Percentiles rank a stretch among this genome's conserved stretches.
phyloP scores from a whole-genome alignment of 441 rosid genomes.

The Macaranga tanarius region DNA sequence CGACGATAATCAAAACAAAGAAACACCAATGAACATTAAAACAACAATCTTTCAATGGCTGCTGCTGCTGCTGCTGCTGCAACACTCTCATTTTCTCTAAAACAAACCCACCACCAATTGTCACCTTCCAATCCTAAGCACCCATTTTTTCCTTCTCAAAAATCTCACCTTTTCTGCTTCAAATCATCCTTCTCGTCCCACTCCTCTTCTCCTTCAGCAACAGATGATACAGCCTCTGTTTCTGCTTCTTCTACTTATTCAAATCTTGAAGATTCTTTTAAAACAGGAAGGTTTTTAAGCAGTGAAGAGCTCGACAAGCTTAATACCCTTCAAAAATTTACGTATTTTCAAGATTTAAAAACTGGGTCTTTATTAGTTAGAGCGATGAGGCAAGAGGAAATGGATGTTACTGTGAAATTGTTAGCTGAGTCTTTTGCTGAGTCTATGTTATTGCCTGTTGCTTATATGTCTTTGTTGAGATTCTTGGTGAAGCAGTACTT shows the following conservation, averaged over 20 bases:
- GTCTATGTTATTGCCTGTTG: slow-evolving; percentile 64
- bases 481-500: slow-evolving; percentile 80
- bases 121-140: slow-evolving; percentile 22
- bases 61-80: slow-evolving; percentile 65
- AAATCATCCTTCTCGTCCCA: slow-evolving; percentile 41
- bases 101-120: slow-evolving; percentile 27
- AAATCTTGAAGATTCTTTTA: slow-evolving; percentile 55
- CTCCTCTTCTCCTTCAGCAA: slow-evolving; percentile 40
- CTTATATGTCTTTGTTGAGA: slow-evolving; percentile 61
- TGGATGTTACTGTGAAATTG: slow-evolving; percentile 62
- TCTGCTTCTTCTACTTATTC: slow-evolving; percentile 32
- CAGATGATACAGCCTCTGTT: slow-evolving; percentile 20
- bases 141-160: neutral
- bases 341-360: slow-evolving; percentile 48
- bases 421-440: slow-evolving; percentile 83
- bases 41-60: slow-evolving; percentile 25
- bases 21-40: neutral
- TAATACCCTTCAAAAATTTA: slow-evolving; percentile 60
- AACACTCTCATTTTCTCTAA: slow-evolving; percentile 40
- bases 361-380: slow-evolving; percentile 68
- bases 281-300: slow-evolving; percentile 54
- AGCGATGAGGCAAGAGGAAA: slow-evolving; percentile 67
- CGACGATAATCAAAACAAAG: no score
- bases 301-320: slow-evolving; percentile 71
- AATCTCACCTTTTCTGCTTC: slow-evolving; percentile 38